Evolutionary conservation across 2,329 filamentous ascomycete genomes (phyloP).

Genomic region (Sclerotinia sclerotiorum): DNA sequence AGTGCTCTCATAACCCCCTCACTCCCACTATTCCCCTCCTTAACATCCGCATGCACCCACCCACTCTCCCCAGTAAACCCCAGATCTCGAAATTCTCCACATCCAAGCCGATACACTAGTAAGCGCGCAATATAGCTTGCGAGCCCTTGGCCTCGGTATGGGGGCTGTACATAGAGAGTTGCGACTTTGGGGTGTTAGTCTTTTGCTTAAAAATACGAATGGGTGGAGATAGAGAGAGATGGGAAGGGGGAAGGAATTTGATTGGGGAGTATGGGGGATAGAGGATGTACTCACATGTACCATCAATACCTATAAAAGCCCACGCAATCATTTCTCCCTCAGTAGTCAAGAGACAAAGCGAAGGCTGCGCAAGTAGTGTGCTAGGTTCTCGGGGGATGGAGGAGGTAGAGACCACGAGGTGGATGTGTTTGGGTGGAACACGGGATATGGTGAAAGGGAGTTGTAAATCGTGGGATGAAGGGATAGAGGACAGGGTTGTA

Average conservation of each 20-base stretch:
- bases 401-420: conserved; percentile 37
- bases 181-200: conserved; percentile 27
- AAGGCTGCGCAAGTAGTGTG: conserved; percentile 34
- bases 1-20: conserved; percentile 39
- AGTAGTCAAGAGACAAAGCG: conserved; percentile 30
- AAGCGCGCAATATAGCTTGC: conserved; percentile 33
- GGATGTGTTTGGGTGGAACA: conserved; percentile 35
- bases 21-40: conserved; percentile 37
- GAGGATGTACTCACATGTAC: not conserved
- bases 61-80: conserved; percentile 36
- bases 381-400: conserved; percentile 31
- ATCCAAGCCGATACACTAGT: conserved; percentile 29
- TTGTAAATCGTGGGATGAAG: conserved; percentile 17
- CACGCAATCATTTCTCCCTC: conserved; percentile 34
- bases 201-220: not conserved
- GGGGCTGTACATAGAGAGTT: conserved; percentile 37
- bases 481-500: not conserved
- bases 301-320: conserved; percentile 38
- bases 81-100: conserved; percentile 34
- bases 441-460: conserved; percentile 29
- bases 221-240: not conserved
- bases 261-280: too few relatives aligned
- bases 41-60: conserved; percentile 39
- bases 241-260: too few relatives aligned
- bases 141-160: conserved; percentile 36